Conservation (phyloP, 2,329 filamentous ascomycete species). For the Pseudogymnoascus sp. region DNA sequence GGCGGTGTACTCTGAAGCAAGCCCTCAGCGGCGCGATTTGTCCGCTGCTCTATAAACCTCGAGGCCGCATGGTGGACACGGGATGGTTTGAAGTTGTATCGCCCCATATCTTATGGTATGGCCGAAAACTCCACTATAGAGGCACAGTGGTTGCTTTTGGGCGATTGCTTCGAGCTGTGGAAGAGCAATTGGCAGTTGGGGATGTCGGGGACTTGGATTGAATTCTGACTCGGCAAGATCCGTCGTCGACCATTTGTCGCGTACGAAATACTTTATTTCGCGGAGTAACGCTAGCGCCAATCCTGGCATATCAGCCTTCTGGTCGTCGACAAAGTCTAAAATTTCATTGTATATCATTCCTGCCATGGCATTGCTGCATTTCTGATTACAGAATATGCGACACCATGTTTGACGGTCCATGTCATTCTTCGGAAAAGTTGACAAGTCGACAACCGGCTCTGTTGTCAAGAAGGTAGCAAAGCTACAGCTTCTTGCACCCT, state of each 20-base stretch:
- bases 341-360: conserved; percentile 1
- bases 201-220: conserved; percentile 6
- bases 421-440: conserved; percentile 50
- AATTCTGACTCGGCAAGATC: conserved; percentile 8
- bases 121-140: not conserved
- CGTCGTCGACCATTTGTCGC: not conserved
- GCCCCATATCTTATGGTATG: conserved; percentile 21
- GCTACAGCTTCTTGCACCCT: conserved; percentile 25
- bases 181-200: not conserved
- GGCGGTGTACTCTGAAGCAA: conserved; percentile 18
- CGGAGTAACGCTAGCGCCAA: conserved; percentile 2
- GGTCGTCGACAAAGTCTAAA: not conserved
- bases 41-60: conserved; percentile 36
- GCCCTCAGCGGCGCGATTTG: conserved; percentile 28
- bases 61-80: conserved; percentile 41
- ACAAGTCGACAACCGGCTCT: conserved; percentile 40
- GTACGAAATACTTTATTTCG: conserved; percentile 9
- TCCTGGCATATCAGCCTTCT: conserved; percentile 5
- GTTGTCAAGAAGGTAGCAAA: conserved; percentile 38
- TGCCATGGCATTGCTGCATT: conserved; percentile 8
- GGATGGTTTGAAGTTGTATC: conserved; percentile 33
- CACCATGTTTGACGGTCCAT: conserved; percentile 58
- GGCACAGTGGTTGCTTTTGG: conserved; percentile 1
- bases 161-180: not conserved
- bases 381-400: conserved; percentile 20